Base-by-base conservation (phyloP, 2,329 filamentous ascomycete genomes). In the Elsinoe ampelina region DNA sequence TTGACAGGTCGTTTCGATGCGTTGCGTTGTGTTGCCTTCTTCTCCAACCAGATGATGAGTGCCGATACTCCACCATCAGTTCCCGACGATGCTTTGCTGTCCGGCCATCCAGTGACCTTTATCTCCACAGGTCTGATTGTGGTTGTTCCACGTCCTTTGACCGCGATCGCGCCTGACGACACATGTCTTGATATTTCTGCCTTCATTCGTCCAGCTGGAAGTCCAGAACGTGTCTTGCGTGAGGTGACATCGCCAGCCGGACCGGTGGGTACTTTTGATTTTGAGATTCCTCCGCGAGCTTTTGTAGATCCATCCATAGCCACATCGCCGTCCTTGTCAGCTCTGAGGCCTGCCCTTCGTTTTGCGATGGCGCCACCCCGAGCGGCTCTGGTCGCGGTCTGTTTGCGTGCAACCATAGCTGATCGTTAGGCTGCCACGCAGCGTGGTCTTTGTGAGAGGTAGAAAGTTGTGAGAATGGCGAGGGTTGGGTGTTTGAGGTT, bases 251-350 rank as follows among this genome's bases (percentile, higher is more conserved):
- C 58, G 57, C 61, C 62, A 63, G 30, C 58, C 61, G 60, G 43
- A 51, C 60, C 55, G 7, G 63, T 58, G 20, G 60, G 55, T 51
- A 58, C 58, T 58, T 63, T 60, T 30, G 57, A 58, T 57, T 68
- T 67, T 54, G 64, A 61, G 54, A 67, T 63, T 34, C 63, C 61
- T 45, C 62, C 62, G 52, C 66, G 62, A 17, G 63, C 65, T 55
- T 65, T 67, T 32, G 72, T 65, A 35, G 71, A 66, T 52, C 69
- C 69, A 64, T 77, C 80, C 81, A 84, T 85, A 43, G 76, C 72
- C 59, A 84, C 67, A 66, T 85, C 82, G 34, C 82, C 82, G 72
- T 85, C 82, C 63, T 75, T 76, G 65, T 84, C 81, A 55, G 77
- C 60, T 50, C 58, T 56, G 13, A 54, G 60, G n/a, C 38, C 54